Evolutionary conservation across 1,284 basidiomycete genomes (phyloP), one percentile per base, ranked within the genome.

Genomic region (Boletus sp.): DNA sequence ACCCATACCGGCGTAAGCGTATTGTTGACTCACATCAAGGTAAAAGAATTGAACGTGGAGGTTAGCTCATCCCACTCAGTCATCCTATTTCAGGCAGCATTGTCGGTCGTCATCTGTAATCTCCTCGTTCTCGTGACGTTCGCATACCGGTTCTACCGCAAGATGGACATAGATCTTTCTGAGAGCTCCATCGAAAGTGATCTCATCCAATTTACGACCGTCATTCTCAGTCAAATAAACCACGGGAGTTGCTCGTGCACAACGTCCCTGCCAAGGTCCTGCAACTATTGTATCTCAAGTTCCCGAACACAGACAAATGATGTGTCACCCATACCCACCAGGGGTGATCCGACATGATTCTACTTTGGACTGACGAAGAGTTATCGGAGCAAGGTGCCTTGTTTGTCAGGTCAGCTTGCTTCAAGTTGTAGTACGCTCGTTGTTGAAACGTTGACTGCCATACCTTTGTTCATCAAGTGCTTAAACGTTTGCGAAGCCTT

Each of bases 91-190:
- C 25, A 61, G 58, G 43, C 51, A 20, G 51, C 53, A 33, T 41
- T 59, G 36, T 48, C 57, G 3, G 29, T 57, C 17, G 16, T 61
- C n/a, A 45, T 55, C 26, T 62, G 57, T 26, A 62, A 59, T 30
- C 42, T 59, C 25, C 52, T 58, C 10, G 32, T 63, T 17, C 43
- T 57, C 35, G 36, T 47, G 30, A 46, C 39, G n/a, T 51, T 62
- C 26, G 16, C 16, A 36, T 54, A 54, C 33, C 46, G 34, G 20
- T 2, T 38, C 30, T 49, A 17, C 45, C 48, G 16, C 30, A 57
- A 48, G 32, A 39, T n/a, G 5, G 54, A 57, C 12, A 25, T 39
- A 10, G 49, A 57, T 25, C 22, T 19, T 17, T 9, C 2, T 35
- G 27, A 30, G 3, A 22, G 14, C 3, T 1, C 25, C 3, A 16